Evolutionary conservation across 768 basidiomycete genomes (phyloP).

Genomic region (Macrolepiota fuliginosa): DNA sequence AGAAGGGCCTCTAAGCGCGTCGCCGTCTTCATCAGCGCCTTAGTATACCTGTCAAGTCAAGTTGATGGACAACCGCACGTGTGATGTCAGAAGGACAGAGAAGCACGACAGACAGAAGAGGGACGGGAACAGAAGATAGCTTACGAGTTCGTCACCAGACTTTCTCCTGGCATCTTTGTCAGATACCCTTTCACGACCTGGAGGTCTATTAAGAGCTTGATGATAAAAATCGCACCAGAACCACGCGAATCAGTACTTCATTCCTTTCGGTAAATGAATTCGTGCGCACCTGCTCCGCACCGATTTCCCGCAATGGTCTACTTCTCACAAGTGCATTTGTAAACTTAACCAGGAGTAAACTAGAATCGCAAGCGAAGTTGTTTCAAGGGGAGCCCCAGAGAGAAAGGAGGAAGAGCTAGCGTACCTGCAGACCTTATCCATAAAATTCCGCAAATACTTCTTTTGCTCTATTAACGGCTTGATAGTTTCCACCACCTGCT

Average conservation of each 20-base stretch:
- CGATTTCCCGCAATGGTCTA: conserved; percentile 86
- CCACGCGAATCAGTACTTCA: not conserved
- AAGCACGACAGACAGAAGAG: not conserved
- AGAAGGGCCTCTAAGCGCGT: conserved; percentile 86
- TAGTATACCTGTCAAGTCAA: conserved; percentile 61
- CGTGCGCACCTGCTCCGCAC: conserved; percentile 81
- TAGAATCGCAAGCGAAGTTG: conserved; percentile 14
- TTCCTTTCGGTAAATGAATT: not conserved
- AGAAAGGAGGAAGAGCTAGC: not conserved
- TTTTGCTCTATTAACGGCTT: conserved; percentile 88
- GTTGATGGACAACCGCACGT: not conserved
- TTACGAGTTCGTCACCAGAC: conserved; percentile 53
- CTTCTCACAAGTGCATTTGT: conserved; percentile 88
- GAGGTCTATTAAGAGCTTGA: conserved; percentile 76
- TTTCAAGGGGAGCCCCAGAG: not conserved
- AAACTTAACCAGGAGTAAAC: conserved; percentile 76
- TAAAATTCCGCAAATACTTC: conserved; percentile 89
- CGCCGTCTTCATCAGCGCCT: conserved; percentile 78
- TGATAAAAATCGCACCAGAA: not conserved
- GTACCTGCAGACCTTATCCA: conserved; percentile 92
- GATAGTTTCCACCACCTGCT: conserved; percentile 73
- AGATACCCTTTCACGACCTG: conserved; percentile 84
- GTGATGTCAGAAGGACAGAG: conserved; percentile 7
- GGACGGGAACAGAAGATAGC: conserved; percentile 11
- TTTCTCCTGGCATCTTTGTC: conserved; percentile 78